A percentile compares a stretch with the other conserved stretches of the same genome.
Evolutionary conservation across 768 basidiomycete species (phyloP).

Genomic region (Hericium alpestre): DNA sequence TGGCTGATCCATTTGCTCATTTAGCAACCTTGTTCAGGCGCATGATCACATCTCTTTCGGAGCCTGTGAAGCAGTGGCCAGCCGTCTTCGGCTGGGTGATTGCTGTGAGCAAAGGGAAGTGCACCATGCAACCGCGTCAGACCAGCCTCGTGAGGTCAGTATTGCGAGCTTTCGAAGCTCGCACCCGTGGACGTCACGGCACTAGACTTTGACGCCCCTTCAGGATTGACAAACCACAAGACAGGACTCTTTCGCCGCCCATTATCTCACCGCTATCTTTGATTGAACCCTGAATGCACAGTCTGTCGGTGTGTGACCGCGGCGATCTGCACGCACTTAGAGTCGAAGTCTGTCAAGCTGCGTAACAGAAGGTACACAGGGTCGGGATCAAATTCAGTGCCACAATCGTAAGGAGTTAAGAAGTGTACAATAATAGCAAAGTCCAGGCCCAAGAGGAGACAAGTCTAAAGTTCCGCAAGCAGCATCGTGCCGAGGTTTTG

Average conservation of each 20-base stretch:
- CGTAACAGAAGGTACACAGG: background rate
- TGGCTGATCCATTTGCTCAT: background rate
- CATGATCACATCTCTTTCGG: background rate
- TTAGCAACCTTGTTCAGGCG: background rate
- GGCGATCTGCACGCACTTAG: no score
- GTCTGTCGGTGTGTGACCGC: no score
- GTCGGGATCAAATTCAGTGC: background rate
- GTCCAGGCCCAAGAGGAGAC: background rate
- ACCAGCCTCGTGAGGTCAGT: background rate
- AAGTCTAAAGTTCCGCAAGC: constrained; percentile 70
- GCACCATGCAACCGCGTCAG: background rate
- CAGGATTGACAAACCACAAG: background rate
- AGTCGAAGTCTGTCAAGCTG: background rate
- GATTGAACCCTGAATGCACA: no score
- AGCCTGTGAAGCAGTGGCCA: background rate
- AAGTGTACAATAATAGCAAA: constrained; percentile 3
- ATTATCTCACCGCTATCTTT: no score
- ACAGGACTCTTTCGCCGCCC: background rate
- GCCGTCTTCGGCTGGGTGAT: no score
- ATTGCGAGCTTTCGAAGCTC: background rate
- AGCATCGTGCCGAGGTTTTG: constrained; percentile 94
- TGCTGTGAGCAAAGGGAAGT: no score
- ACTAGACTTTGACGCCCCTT: background rate
- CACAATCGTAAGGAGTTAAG: background rate
- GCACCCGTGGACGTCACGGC: background rate